Percentiles rank a stretch among this genome's conserved stretches.
Conservation (phyloP, 2,329 filamentous ascomycete species). For the Calonectria honghensis region DNA sequence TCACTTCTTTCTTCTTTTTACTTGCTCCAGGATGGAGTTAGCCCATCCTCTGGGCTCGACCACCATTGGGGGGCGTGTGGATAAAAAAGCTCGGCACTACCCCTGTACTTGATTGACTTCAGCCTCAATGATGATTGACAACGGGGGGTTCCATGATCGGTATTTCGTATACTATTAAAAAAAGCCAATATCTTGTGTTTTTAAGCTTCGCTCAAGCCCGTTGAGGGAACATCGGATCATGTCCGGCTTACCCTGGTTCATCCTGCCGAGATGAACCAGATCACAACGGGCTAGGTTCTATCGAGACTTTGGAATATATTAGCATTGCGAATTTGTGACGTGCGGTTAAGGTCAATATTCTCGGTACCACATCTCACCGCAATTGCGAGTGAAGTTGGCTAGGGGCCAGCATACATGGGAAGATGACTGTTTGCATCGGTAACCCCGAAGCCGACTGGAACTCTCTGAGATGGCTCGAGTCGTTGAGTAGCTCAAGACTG, state of each 20-base stretch:
- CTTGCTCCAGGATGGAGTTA: not conserved
- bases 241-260: too few species aligned
- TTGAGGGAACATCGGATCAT: not conserved
- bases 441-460: not conserved
- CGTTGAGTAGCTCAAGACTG: not conserved
- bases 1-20: not conserved
- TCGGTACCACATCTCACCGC: not conserved
- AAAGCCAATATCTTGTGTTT: not conserved
- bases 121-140: not conserved
- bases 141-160: not conserved
- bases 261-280: not conserved
- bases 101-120: not conserved
- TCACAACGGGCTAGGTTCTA: not conserved
- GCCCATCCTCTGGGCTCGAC: not conserved
- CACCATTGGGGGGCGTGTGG: not conserved
- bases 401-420: not conserved
- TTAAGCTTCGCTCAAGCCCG: not conserved
- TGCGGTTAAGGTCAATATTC: not conserved
- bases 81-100: not conserved
- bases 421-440: constrained; percentile 5
- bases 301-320: not conserved
- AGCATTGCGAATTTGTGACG: not conserved
- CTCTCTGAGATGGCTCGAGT: not conserved
- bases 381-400: not conserved
- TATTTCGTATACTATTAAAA: not conserved